Evolutionary conservation across 1,284 basidiomycete species (phyloP), one percentile per base, ranked within the genome.

Genomic region (Cerrena zonata): DNA sequence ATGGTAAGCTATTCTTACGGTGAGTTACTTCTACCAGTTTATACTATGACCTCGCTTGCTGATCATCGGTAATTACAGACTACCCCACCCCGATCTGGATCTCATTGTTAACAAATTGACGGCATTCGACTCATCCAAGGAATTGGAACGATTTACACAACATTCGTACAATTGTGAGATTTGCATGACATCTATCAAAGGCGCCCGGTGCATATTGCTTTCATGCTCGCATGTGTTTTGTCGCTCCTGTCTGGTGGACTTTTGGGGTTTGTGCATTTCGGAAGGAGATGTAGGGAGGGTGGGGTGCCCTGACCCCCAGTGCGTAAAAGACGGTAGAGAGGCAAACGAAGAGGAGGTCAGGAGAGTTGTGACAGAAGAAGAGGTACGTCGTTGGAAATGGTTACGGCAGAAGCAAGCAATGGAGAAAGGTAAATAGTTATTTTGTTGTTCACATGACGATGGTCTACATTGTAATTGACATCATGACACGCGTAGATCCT

Each of bases 151-250:
- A 49, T 90, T 91, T 60, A 74, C 79, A 2, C 72, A 77, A 50
- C 74, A 70, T 25, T 80, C 84, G 0, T 84, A 85, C 63, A 65
- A 70, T 42, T 91, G 89, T 61, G 72, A 79, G 25, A 78, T 91
- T 36, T 91, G 89, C 62, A 67, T 91, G n/a, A 73, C 76, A 19
- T 75, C 78, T 2, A 69, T 79, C 53, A 89, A 86, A 61, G 89
- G 89, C 40, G 70, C 76, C 0, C 76, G 78, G 54, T 90, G 89
- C 61, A 60, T 89, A 11, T 71, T 77, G 51, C 71, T 91, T 22
- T 62, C 71, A 2, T 91, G 89, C 61, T 63, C 65, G 1, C 88
- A 91, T 64, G 75, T 88, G 15, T 90, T 89, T 63, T 91, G 89
- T 63, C 76, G 78, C 22, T 62, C 73, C 7, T 91, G 89, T 62